Conservation (phyloP, 73 alveolate genomes). For the Breviolum minutum region DNA sequence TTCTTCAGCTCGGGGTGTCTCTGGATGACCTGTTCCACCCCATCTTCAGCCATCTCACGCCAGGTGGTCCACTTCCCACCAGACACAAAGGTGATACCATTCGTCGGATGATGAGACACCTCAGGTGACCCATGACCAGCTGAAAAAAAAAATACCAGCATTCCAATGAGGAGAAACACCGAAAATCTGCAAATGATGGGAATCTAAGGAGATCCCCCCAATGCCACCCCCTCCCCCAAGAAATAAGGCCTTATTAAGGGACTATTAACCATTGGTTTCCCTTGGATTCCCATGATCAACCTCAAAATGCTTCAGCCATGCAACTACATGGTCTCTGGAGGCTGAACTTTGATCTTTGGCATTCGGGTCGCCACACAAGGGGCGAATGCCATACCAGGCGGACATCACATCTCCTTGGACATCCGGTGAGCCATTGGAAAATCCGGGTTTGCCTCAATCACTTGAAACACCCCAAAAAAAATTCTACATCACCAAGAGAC, state of each 20-base stretch:
- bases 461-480: no score
- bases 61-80: constrained; percentile 98
- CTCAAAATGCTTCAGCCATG: not conserved
- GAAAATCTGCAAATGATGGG: no score
- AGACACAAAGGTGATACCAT: constrained; percentile 96
- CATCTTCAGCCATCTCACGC: constrained; percentile 97
- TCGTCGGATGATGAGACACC: constrained; percentile 93
- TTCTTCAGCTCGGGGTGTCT: constrained; percentile 77
- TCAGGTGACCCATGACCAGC: not conserved
- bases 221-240: no score
- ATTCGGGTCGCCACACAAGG: constrained; percentile 78
- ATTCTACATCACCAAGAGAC: no score
- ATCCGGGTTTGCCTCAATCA: no score
- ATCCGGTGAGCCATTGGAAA: not conserved
- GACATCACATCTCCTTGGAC: constrained; percentile 58
- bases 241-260: no score
- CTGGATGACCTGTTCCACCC: constrained; percentile 70
- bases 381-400: constrained; percentile 82
- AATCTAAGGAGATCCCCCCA: no score
- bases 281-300: no score
- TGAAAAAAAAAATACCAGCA: no score
- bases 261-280: no score
- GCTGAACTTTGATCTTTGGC: constrained; percentile 83
- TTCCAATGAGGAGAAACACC: not conserved
- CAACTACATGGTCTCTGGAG: constrained; percentile 73